Conservation (phyloP, 2,329 filamentous ascomycete species). For the Seiridium cupressi region DNA sequence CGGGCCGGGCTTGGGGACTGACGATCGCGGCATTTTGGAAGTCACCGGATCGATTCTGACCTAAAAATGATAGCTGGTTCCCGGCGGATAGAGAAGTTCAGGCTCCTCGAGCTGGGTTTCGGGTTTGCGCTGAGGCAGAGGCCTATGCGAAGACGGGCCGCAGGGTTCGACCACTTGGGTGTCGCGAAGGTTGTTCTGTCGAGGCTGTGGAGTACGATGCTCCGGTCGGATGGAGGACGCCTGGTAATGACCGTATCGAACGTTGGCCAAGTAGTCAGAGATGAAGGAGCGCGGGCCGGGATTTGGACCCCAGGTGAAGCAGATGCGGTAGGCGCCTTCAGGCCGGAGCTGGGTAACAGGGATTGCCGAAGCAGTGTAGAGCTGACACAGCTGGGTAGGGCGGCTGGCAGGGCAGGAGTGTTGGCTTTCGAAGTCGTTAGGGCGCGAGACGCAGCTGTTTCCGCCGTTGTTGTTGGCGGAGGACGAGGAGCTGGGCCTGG, state of each 20-base stretch:
- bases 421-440: too few species aligned
- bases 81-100: not conserved
- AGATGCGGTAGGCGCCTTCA: not conserved
- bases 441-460: too few species aligned
- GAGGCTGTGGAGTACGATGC: not conserved
- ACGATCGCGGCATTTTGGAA: slow-evolving; percentile 8
- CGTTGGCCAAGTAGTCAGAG: not conserved
- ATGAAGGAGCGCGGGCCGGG: not conserved
- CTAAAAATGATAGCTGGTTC: too few species aligned
- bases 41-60: not conserved
- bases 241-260: not conserved
- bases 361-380: too few species aligned
- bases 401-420: too few species aligned
- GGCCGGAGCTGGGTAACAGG: too few species aligned
- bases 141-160: not conserved
- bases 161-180: not conserved
- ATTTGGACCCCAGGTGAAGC: not conserved
- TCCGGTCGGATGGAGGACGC: too few species aligned
- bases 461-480: too few species aligned
- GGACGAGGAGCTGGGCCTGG: too few species aligned
- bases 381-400: too few species aligned
- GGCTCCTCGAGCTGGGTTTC: not conserved
- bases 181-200: not conserved
- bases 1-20: slow-evolving; percentile 83
- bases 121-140: not conserved